Evolutionary conservation across 805 yeast genomes (phyloP), one percentile per base, ranked within the genome.

Genomic region (Candida chauliodis): DNA sequence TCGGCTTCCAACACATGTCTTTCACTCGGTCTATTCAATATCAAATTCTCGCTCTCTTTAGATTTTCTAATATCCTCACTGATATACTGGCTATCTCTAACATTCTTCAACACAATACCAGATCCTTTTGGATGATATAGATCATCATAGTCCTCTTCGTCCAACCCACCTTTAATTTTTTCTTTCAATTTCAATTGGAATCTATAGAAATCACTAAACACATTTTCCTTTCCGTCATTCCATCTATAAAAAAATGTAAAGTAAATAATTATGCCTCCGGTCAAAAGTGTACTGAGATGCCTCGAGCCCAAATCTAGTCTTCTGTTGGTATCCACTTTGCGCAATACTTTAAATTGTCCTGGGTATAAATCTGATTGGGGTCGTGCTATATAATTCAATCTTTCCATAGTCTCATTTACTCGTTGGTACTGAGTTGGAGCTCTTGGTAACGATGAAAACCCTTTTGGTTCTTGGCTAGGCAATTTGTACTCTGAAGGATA

Each of bases 141-240:
- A 51, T 86, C 95, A 31, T 76, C 77, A 49, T 67, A 68, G 50
- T 86, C 90, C 44, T 73, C 73, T 8, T 71, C 78, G 4, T 74
- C 59, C 41, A 87, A 64, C 1, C 84, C 83, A n/a, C 72, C 44
- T 9, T 10, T 10, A 2, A 83, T 31, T 38, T 55, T 48, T 45
- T 79, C 80, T 52, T 84, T 76, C 32, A 73, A 31, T 26, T 73
- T 60, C 30, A 86, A 69, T 45, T 86, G 79, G 18, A 69, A 56
- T 35, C 91, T 59, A 56, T 85, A 79, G 35, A 84, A 78, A 28
- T 74, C 78, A 9, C 87, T 73, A 59, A 86, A 79, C 6, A 83
- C 78, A 51, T 86, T 81, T 41, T 86, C 91, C 45, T 76, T 75
- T 2, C 89, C 89, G 42, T 86, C 93, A 52, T 87, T 85, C 95